Evolutionary conservation across 768 basidiomycete species (phyloP).

Genomic region (Tulasnella sp.): DNA sequence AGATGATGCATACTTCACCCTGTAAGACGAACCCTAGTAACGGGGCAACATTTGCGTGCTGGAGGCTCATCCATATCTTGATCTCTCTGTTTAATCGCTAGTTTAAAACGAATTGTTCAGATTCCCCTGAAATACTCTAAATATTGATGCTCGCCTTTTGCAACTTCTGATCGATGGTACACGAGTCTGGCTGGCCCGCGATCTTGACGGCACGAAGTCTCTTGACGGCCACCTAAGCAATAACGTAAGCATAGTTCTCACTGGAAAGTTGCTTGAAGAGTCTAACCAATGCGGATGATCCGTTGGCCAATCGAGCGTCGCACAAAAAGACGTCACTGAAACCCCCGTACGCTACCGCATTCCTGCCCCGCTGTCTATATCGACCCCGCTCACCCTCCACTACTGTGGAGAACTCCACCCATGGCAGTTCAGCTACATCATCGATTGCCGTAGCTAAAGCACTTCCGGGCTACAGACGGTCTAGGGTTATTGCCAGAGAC

Average conservation of each 20-base stretch:
- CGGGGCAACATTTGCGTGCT: background rate
- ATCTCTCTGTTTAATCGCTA: background rate
- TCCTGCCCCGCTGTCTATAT: background rate
- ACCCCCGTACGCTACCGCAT: background rate
- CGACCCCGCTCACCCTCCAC: background rate
- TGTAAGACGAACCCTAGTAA: background rate
- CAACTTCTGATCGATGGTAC: background rate
- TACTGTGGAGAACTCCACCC: background rate
- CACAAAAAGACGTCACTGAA: background rate
- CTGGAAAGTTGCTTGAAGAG: background rate
- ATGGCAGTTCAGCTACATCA: background rate
- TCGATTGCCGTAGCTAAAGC: too few species aligned
- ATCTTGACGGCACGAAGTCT: background rate
- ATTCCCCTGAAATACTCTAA: background rate
- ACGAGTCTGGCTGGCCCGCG: background rate
- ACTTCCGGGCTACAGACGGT: too few species aligned
- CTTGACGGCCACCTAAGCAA: slow-evolving; percentile 8
- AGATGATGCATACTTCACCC: background rate
- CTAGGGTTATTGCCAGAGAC: too few species aligned
- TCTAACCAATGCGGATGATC: background rate
- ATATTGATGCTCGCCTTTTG: background rate
- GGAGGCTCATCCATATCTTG: background rate
- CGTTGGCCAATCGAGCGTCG: background rate
- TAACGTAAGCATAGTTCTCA: background rate
- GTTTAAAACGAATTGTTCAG: background rate